Base-by-base conservation (phyloP, 139 green algal species). In the Chlamydomonas incerta region DNA sequence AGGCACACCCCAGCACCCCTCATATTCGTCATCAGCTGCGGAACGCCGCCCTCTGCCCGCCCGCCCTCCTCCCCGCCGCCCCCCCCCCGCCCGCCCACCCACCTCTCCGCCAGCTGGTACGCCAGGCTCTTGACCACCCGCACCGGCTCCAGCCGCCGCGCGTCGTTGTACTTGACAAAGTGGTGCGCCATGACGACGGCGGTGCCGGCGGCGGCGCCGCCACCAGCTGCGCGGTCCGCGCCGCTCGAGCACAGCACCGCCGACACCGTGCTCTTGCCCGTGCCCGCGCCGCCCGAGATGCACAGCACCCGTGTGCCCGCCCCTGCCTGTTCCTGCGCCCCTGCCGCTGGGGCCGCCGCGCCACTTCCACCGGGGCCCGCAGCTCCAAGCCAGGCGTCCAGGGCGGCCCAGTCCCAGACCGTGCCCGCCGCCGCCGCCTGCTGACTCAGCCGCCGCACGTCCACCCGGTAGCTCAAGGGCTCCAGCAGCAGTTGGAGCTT, bases 151-250 rank as follows among this genome's bases (percentile, higher is more conserved):
- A 83, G 72, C 1, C 82, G 58, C 2, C 71, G 57, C 71, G 72
- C 67, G 67, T 87, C 82, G 41, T 62, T 82, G 58, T 87, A 77
- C 82, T 87, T 81, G 55, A 82, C 28, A 34, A 87, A 87, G 35
- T 87, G 82, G 35, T 67, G 17, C 3, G 82, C 77, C 0, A 34
- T 63, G 15, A 83, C 17, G 60, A 10, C 62, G 62, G 2, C 24
- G 3, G 74, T 5, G 1, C 8, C 72, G 46, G 33, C 28, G 23
- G 20, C 26, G 23, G 14, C 26, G 62, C 13, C 24, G 6, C 8
- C 57, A 23, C 62, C 62, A 35, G 3, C 62, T n/a, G 17, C 62
- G 62, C 62, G 17, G 17, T 8, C 31, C 65, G n/a, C 65, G 2
- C 41, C 41, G 6, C 41, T 50, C 41, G 41, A 3, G 15, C 28